Percentiles rank a stretch among this genome's conserved stretches.
These are phyloP conservation scores for Jaltomata sinuosa DNA, from an alignment of 257 asterid species.

Conservation along the genomic window DNA sequence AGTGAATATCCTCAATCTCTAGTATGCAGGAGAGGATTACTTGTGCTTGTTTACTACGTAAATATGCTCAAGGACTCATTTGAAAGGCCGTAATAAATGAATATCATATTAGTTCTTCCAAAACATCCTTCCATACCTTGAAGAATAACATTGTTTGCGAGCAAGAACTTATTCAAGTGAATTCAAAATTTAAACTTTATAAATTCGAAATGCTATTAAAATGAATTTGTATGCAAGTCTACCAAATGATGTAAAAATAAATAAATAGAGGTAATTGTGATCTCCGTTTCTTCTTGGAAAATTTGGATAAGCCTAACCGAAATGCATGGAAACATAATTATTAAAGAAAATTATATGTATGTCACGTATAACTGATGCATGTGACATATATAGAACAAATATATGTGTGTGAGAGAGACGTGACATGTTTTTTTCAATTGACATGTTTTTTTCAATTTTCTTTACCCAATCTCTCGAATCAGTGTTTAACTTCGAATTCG, in stretches of 20 bases:
- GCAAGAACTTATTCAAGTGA: no score
- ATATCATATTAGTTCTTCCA: no score
- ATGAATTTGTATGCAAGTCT: not conserved
- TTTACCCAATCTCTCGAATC: not conserved
- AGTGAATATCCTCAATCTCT: no score
- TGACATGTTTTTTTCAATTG: no score
- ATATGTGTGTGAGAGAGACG: not conserved
- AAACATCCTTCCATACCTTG: no score
- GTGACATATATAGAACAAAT: not conserved
- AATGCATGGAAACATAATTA: not conserved
- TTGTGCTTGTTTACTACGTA: no score
- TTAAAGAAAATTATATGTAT: not conserved
- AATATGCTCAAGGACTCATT: no score
- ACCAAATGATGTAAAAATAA: not conserved
- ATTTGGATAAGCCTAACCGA: not conserved
- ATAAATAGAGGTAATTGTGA: not conserved
- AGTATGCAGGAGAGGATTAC: no score
- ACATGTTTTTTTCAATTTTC: not conserved
- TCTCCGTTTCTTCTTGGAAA: not conserved
- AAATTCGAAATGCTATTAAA: not conserved
- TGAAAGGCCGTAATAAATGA: no score
- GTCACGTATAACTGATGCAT: not conserved
- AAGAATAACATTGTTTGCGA: no score
- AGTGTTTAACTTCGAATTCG: not conserved
- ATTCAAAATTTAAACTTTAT: no score